phyloP scores from a whole-genome alignment of 2,329 filamentous ascomycete genomes.

The Fusarium denticulatum region DNA sequence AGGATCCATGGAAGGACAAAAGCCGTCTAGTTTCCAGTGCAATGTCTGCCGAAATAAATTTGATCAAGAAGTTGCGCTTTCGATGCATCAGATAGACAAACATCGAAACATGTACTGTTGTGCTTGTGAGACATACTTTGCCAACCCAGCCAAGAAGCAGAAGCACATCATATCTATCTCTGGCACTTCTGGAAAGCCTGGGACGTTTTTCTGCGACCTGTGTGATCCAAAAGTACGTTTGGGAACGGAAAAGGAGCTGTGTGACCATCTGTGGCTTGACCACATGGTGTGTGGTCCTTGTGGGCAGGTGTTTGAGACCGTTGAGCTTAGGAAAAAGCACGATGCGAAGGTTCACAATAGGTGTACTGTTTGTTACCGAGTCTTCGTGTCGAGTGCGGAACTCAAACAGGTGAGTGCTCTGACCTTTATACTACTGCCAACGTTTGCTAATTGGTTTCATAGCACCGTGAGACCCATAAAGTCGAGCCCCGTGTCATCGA shows the following conservation, averaged over 20 bases:
- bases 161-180: background rate
- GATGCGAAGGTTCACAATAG: background rate
- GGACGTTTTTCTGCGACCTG: rapidly evolving
- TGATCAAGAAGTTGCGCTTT: rapidly evolving
- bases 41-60: background rate
- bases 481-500: background rate
- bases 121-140: background rate
- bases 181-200: background rate
- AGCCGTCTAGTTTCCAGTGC: background rate
- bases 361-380: background rate
- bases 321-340: background rate
- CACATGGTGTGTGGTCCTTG: background rate
- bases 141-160: background rate
- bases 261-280: rapidly evolving
- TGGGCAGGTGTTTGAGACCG: background rate
- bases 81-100: rapidly evolving
- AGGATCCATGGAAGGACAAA: rapidly evolving
- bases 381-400: background rate
- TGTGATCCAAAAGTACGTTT: background rate
- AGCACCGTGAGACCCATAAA: background rate
- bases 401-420: background rate
- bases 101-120: background rate
- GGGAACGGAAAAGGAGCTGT: background rate
- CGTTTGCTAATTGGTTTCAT: background rate
- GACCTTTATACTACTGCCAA: background rate